A percentile compares a stretch with the other conserved stretches of the same genome.
Evolutionary conservation across 2,329 filamentous ascomycete species (phyloP).

Genomic region (Falciphora oryzae): DNA sequence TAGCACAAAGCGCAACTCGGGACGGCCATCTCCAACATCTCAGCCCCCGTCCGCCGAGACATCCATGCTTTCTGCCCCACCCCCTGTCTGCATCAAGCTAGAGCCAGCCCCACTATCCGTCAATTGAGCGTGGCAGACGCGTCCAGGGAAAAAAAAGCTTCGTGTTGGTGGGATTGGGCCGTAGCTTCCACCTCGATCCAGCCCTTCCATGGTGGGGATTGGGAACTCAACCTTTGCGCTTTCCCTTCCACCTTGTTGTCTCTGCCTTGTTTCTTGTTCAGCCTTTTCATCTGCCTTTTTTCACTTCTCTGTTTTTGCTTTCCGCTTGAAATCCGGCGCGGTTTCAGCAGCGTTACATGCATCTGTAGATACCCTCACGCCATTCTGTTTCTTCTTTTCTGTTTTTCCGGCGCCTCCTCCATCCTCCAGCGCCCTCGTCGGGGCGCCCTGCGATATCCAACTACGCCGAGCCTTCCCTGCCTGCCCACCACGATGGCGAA

Average conservation of each 20-base stretch:
- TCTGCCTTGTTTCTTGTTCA: background rate
- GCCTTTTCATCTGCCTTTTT: background rate
- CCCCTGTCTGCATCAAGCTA: no score
- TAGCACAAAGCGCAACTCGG: background rate
- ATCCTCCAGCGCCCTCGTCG: background rate
- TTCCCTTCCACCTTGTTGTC: no score
- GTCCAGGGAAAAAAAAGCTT: background rate
- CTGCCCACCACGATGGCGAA: conserved; percentile 24
- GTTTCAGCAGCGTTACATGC: background rate
- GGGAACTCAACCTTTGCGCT: background rate
- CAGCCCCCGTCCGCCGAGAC: no score
- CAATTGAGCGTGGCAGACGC: background rate
- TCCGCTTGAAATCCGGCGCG: background rate
- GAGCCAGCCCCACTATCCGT: background rate
- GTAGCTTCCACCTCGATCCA: background rate
- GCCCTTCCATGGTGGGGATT: background rate
- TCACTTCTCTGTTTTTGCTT: background rate
- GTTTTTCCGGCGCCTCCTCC: background rate
- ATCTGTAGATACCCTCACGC: background rate
- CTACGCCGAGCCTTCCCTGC: background rate
- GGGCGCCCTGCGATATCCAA: background rate
- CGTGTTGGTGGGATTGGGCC: background rate
- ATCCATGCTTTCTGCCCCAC: background rate
- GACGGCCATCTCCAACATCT: background rate
- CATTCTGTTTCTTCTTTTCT: background rate